Base-by-base conservation (phyloP, 768 basidiomycete genomes). In the Tulasnella sp. region DNA sequence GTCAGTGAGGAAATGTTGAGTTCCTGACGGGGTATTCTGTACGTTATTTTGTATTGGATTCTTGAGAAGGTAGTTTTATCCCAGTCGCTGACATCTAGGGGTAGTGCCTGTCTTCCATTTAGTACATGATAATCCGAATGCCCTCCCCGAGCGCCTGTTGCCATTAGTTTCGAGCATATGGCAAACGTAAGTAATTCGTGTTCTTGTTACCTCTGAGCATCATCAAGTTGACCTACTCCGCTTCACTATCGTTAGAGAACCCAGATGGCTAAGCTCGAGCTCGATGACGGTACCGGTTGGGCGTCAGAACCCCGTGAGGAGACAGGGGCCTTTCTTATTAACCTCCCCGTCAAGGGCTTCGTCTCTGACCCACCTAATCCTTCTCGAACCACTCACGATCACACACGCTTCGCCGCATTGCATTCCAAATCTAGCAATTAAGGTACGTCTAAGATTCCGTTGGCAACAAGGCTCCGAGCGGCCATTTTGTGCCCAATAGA, bases 71-170 rank as follows among this genome's bases (percentile, higher is more conserved):
- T 24, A 52, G 3, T 46, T 24, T 24, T 19, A n/a, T 34, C 42
- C 19, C 19, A n/a, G 19, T 46, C n/a, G 10, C 34, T 52, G 75
- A 36, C 75, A n/a, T 36, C 16, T 27, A 14, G 14, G 75, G 42
- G 44, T 36, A 36, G 3, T 76, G 40, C 36, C 44, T 16, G 42
- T 40, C 6, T 40, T 44, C n/a, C 10, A 48, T 21, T 39, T 39
- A 58, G 48, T 76, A 52, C 75, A 76, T 76, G 75, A 76, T 58
- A 76, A 34, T 36, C 75, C 48, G 8, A 76, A 58, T 34, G 3
- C 75, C 2, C 31, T 8, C 14, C 48, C 75, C 7, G 8, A n/a
- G 27, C 27, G 24, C 48, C 3, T 34, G 36, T 42, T 52, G 75
- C 58, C 46, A 24, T 18, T 2, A 48, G 24, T 36, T 39, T 76